These are phyloP conservation scores for Leishmania major DNA, from an alignment of 208 protist genomes.

Conservation along the genomic window DNA sequence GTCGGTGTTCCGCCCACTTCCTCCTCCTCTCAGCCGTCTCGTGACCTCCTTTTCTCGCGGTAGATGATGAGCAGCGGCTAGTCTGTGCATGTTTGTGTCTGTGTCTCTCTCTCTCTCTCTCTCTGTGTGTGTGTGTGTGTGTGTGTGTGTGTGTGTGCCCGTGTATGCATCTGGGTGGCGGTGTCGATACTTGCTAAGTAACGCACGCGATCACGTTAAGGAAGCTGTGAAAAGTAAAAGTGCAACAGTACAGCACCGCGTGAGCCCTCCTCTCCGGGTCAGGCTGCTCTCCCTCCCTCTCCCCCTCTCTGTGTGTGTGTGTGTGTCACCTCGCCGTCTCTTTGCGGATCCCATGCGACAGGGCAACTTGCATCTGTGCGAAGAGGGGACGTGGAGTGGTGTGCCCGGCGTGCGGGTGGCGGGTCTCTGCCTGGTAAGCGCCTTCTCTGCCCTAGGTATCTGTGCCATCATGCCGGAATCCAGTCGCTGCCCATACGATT, in stretches of 20 bases:
- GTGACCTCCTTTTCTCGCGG: neutral
- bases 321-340: neutral
- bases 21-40: neutral
- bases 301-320: neutral
- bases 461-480: neutral
- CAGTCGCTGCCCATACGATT: neutral
- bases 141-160: too few species aligned
- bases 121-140: neutral
- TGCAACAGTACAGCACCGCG: neutral
- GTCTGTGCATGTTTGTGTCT: neutral
- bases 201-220: neutral
- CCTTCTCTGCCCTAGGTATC: neutral
- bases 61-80: neutral
- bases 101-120: too few species aligned
- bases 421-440: neutral
- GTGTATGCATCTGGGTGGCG: neutral
- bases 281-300: neutral
- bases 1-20: neutral
- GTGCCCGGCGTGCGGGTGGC: neutral
- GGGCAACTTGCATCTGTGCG: neutral
- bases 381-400: neutral
- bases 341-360: neutral
- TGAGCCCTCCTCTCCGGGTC: neutral
- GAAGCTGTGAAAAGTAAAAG: neutral
- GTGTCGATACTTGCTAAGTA: neutral